These are phyloP conservation scores for Monosporascus sp. DNA, from an alignment of 2,329 filamentous ascomycete genomes.

Conservation along the genomic window DNA sequence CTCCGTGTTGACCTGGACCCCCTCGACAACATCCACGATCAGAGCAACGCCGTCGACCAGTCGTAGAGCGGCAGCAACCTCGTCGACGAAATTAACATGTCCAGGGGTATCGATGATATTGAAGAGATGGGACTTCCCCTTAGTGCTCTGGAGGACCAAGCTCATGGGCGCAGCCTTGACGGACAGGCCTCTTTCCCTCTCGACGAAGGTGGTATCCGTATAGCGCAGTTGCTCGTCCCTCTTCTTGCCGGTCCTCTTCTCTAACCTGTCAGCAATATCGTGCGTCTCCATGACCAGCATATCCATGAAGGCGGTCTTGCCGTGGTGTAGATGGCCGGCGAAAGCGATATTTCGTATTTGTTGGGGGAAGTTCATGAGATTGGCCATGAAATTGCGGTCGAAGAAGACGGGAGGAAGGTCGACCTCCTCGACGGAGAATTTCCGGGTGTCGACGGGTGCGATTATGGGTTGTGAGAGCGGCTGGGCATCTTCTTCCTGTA, in stretches of 20 bases:
- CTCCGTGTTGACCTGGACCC: slow-evolving; percentile 97
- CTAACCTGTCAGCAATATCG: slow-evolving; percentile 71
- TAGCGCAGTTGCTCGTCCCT: slow-evolving; percentile 89
- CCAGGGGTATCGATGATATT: slow-evolving; percentile 96
- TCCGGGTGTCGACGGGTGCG: slow-evolving; percentile 87
- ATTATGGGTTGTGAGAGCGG: slow-evolving; percentile 89
- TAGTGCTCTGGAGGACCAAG: slow-evolving; percentile 78
- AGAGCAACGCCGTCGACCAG: slow-evolving; percentile 88
- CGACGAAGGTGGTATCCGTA: slow-evolving; percentile 85
- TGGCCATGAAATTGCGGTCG: slow-evolving; percentile 86
- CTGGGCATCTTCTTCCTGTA: slow-evolving; percentile 96
- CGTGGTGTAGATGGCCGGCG: slow-evolving; percentile 90
- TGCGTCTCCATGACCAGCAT: slow-evolving; percentile 97
- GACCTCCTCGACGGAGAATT: slow-evolving; percentile 88
- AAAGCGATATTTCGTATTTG: slow-evolving; percentile 91
- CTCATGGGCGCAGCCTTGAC: slow-evolving; percentile 95
- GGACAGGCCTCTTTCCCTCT: slow-evolving; percentile 84
- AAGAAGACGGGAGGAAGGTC: slow-evolving; percentile 86
- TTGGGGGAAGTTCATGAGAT: slow-evolving; percentile 92
- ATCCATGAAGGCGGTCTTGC: slow-evolving; percentile 97
- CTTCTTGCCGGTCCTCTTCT: slow-evolving; percentile 75
- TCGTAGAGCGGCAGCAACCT: slow-evolving; percentile 82
- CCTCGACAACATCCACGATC: slow-evolving; percentile 93
- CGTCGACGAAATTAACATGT: slow-evolving; percentile 97
- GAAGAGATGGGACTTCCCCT: slow-evolving; percentile 89